Evolutionary conservation across 257 asterid species (phyloP).

Genomic region (Solanum boliviense): DNA sequence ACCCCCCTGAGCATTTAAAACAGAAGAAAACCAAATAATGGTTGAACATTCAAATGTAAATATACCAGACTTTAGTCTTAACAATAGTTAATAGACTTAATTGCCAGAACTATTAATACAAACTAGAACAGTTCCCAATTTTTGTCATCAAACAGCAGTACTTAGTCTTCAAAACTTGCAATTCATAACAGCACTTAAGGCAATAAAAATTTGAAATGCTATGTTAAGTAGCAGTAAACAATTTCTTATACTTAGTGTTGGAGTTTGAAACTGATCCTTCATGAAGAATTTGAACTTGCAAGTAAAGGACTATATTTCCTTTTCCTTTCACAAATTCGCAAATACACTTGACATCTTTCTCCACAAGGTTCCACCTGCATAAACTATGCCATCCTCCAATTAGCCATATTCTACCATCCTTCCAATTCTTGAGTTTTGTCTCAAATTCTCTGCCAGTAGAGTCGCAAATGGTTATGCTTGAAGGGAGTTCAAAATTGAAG

Average conservation of each 20-base stretch:
- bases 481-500: not conserved
- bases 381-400: not conserved
- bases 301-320: not conserved
- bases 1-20: not conserved
- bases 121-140: not conserved
- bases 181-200: not conserved
- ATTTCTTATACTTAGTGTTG: not conserved
- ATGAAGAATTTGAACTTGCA: not conserved
- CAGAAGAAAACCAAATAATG: not conserved
- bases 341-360: not conserved
- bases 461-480: not conserved
- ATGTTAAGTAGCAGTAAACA: not conserved
- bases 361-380: slow-evolving; percentile 3
- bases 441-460: not conserved
- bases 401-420: slow-evolving; percentile 5
- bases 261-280: not conserved
- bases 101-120: not conserved
- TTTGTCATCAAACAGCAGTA: not conserved
- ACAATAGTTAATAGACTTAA: not conserved
- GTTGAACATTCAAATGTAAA: not conserved
- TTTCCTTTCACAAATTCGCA: slow-evolving; percentile 2
- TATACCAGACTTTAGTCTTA: not conserved
- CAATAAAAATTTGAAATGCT: not conserved
- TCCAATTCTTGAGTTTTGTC: not conserved
- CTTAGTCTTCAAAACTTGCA: not conserved